Conservation (phyloP, 352 stramenopile species). For the Globisporangium emineosum region DNA sequence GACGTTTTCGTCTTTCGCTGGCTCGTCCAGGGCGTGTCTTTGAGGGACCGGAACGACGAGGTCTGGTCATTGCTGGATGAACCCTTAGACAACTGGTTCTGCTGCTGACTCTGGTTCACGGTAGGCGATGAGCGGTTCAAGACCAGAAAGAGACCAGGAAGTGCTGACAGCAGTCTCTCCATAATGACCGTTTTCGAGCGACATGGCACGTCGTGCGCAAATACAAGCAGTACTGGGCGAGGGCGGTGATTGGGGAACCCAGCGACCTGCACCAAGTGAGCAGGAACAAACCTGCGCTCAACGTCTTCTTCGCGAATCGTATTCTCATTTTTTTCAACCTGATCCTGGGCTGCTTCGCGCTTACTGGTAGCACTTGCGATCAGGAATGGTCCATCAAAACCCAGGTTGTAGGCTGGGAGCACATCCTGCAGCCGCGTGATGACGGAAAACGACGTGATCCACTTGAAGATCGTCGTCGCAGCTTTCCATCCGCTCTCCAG, state of each 20-base stretch:
- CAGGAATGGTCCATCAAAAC: constrained; percentile 27
- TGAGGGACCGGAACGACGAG: constrained; percentile 17
- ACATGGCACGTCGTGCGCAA: constrained; percentile 64
- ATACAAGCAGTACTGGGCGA: constrained; percentile 62
- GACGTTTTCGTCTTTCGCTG: background rate
- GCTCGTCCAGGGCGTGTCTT: background rate
- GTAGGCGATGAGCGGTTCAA: constrained; percentile 39
- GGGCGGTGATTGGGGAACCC: constrained; percentile 32
- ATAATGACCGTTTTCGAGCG: constrained; percentile 36
- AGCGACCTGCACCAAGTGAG: constrained; percentile 33
- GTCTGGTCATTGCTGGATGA: background rate
- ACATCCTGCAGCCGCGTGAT: constrained; percentile 44
- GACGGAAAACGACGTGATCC: constrained; percentile 40
- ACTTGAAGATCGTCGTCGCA: constrained; percentile 54
- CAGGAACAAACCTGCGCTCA: constrained; percentile 62
- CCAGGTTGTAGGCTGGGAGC: constrained; percentile 21
- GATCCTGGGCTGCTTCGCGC: constrained; percentile 38
- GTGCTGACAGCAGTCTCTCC: constrained; percentile 30
- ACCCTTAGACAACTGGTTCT: background rate
- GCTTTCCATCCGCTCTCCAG: constrained; percentile 48
- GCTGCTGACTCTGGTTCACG: background rate
- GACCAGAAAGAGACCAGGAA: constrained; percentile 73
- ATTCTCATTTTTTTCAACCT: constrained; percentile 31
- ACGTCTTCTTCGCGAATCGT: constrained; percentile 25
- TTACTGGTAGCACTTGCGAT: constrained; percentile 31